These are phyloP conservation scores for Psilocybe mexicana DNA, from an alignment of 1,284 basidiomycete genomes.

Conservation along the genomic window DNA sequence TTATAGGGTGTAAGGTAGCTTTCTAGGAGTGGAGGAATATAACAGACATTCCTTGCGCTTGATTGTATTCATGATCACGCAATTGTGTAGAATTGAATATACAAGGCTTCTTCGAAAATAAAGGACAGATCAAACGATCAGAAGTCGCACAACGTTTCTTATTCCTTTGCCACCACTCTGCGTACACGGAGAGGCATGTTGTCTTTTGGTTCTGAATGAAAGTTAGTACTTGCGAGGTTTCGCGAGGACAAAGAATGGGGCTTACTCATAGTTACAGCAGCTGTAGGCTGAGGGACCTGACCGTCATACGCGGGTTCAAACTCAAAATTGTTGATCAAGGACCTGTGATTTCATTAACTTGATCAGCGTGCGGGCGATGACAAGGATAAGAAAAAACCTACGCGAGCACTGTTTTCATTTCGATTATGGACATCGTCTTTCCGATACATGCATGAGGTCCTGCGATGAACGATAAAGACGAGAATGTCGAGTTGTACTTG, in stretches of 20 bases:
- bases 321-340: conserved; percentile 42
- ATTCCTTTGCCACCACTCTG: conserved; percentile 4
- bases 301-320: conserved; percentile 43
- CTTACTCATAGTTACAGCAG: conserved; percentile 49
- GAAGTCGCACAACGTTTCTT: background rate
- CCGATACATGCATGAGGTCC: conserved; percentile 52
- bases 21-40: background rate
- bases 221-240: background rate
- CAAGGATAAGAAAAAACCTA: conserved; percentile 22
- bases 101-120: background rate
- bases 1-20: background rate
- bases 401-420: conserved; percentile 54
- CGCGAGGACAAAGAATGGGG: conserved; percentile 29
- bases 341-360: conserved; percentile 27
- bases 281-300: conserved; percentile 41
- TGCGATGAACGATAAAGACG: conserved; percentile 44
- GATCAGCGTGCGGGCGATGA: background rate
- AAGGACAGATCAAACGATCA: no score
- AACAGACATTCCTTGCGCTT: background rate
- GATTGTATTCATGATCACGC: background rate
- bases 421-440: conserved; percentile 52
- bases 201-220: conserved; percentile 31
- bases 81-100: background rate
- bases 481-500: conserved; percentile 37
- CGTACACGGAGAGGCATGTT: conserved; percentile 34